Base-by-base conservation (phyloP, 495 filamentous ascomycete genomes). In the Aspergillus carlsbadensis region DNA sequence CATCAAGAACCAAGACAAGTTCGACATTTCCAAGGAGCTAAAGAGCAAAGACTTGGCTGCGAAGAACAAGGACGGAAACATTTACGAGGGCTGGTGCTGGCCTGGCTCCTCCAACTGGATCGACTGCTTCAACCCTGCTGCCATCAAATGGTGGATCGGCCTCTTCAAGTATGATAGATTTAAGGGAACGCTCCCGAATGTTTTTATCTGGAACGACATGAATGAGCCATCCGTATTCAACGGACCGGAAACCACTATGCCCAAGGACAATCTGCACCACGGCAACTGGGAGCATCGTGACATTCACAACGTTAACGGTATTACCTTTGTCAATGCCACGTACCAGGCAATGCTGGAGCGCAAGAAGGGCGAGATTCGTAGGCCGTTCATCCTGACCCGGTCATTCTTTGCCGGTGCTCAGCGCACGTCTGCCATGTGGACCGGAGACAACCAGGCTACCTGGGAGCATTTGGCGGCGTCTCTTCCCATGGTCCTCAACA, bases 171-270 rank as follows among this genome's bases (percentile, higher is more conserved):
- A 91, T 64, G 85, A 90, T 65, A 81, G 71, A 40, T 97, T 95
- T 78, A 88, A 89, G 67, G 91, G 90, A 44, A 86, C 90, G 4
- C 78, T 86, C 62, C 72, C 85, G 35, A 98, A 96, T 66, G 83
- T 87, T 4, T 96, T 90, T 75, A 86, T 98, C 66, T 98, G 94
- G 94, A 98, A 98, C 70, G 94, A 98, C 67, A 98, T 98, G 94
- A 98, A 97, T 64, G 94, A 98, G 74, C 94, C 94, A 0, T 97
- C 94, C 0, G 94, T 98, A 7, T 98, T 98, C 78, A 96, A 97
- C 66, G 94, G 94, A 0, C 94, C 94, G 0, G 94, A 98, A 69
- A 96, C 90, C 10, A 66, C 93, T 29, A 96, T 96, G 91, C 94
- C 94, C 41, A 96, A 96, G 71, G 94, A 98, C 74, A 97, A 97